Conservation (phyloP, 2,329 filamentous ascomycete genomes). For the Lasiodiplodia citricola region DNA sequence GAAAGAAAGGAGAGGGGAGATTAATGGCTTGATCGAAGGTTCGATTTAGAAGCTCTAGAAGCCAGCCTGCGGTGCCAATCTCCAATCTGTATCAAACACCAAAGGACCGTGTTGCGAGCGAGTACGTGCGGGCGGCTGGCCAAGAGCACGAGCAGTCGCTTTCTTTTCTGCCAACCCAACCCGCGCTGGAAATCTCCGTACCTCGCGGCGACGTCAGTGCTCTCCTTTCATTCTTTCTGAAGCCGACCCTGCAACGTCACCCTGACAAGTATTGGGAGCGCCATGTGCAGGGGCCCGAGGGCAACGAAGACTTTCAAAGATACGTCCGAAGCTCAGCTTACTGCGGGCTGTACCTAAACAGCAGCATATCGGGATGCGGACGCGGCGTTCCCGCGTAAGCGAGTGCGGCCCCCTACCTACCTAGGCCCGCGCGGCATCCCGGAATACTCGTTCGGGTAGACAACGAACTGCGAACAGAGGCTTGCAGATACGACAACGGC, state of each 20-base stretch:
- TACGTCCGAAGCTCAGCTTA: background rate
- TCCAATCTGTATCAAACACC: background rate
- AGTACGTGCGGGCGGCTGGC: background rate
- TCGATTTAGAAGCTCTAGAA: background rate
- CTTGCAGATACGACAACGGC: slow-evolving; percentile 13
- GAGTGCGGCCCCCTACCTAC: background rate
- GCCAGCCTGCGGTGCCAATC: background rate
- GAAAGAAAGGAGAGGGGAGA: background rate
- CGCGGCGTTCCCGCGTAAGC: background rate
- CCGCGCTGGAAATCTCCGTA: background rate
- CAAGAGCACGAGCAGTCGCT: background rate
- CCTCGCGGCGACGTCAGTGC: background rate
- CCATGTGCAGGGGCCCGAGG: background rate
- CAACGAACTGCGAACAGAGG: background rate
- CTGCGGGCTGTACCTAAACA: background rate
- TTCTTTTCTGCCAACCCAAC: background rate
- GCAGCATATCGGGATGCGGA: background rate
- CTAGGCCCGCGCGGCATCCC: background rate
- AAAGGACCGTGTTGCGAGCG: background rate
- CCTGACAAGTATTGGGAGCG: background rate
- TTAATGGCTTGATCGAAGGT: background rate
- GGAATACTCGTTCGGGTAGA: slow-evolving; percentile 1
- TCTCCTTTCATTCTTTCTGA: background rate
- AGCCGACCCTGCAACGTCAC: background rate
- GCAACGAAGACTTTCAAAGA: background rate